Evolutionary conservation across 2,329 filamentous ascomycete species (phyloP), one percentile per base, ranked within the genome.

Genomic region (Monilinia fructigena): DNA sequence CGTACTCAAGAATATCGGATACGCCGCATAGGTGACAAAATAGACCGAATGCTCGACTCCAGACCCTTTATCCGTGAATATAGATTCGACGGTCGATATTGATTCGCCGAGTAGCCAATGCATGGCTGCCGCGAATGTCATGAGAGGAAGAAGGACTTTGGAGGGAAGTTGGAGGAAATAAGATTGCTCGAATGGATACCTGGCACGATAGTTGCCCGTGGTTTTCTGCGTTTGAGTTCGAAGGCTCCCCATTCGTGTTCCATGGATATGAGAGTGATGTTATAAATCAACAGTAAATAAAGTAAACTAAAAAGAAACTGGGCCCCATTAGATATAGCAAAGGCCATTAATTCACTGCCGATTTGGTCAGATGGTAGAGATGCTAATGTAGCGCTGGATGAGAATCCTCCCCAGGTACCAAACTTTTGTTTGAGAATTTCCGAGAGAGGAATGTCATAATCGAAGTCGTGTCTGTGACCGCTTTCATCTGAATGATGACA

Each of bases 91-190:
- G 0, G 69, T 69, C 1, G 64, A 48, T 4, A 71, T 70, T 2
- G 71, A 70, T 55, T 70, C 56, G 2, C 71, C 71, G 1, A 72
- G 65, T 2, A 72, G 60, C 70, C 70, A 71, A 47, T 72, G 69
- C 70, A 72, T 72, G 5, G 67, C 38, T 18, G 70, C 47, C 2
- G 71, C 68, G 55, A 63, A 72, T 1, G 16, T 52, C 70, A 72
- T 72, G 52, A 72, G 62, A 0, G 69, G 70, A 1, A 68, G 3
- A 12, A 72, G 38, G 2, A 71, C 35, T 20, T 66, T 68, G 16
- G 66, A 56, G 16, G 70, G 70, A 10, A 72, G 45, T 47, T 72
- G 70, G 6, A 71, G 54, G 26, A 71, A 71, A 55, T 72, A 72
- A 0, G 64, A 69, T 61, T 71, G 70, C 26, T 67, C 60, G n/a